Base-by-base conservation (phyloP, 176 grass and related monocot genomes). In the Oryza punctata region DNA sequence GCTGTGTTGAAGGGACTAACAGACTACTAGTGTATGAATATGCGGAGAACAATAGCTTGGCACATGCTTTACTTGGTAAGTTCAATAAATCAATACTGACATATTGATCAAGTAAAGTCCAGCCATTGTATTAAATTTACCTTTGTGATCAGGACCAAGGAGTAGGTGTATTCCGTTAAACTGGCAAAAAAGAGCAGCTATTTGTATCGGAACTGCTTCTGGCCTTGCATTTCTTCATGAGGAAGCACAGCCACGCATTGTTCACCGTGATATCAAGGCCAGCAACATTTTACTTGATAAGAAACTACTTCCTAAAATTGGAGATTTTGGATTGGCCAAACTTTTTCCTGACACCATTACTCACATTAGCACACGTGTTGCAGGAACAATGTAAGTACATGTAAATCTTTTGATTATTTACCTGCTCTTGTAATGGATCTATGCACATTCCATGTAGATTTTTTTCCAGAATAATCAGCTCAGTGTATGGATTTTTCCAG, bases 261-360 rank as follows among this genome's bases (percentile, higher is more conserved):
- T 92, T 63, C 91, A 92, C 43, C 87, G 91, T 76, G 91, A 92
- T 68, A 92, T 92, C 84, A 92, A 92, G 84, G 91, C 91, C 49
- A 92, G 91, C 85, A 92, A 92, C 61, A 81, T 92, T 80, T 87
- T 92, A 77, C 87, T 92, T n/a, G 84, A 92, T 29, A 89, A 78
- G 24, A 81, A 77, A 5, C 49, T 89, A 45, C 59, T 87, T 38
- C 84, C 91, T 15, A 92, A 92, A 87, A 92, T 92, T 78, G 91
- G 91, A 81, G 91, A 92, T 81, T 92, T 92, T 81, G 91, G 91
- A 60, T 54, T 92, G 61, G 91, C 91, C 28, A 92, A 92, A 77
- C 76, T 89, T 84, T 92, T 92, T 67, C 91, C 91, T 24, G 84
- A 89, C 75, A 63, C 47, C n/a, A 43, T 89, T 71, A 92, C 91